phyloP scores from a whole-genome alignment of 2,329 filamentous ascomycete species.

The Aspergillus bombycis region DNA sequence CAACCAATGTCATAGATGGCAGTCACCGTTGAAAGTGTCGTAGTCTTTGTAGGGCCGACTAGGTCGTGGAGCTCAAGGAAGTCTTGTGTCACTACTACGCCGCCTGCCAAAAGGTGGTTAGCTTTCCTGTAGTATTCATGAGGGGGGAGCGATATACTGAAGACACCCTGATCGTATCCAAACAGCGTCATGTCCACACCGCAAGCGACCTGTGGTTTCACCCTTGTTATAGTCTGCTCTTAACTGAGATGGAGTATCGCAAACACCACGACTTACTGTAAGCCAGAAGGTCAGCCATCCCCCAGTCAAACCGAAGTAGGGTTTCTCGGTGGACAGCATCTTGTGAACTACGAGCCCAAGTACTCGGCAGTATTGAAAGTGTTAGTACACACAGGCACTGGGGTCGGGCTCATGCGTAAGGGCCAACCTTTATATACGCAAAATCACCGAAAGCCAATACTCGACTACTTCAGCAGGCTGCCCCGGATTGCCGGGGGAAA shows the following conservation, averaged over 20 bases:
- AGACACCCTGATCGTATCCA: conserved; percentile 6
- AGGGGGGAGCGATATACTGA: not conserved
- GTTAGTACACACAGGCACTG: no score
- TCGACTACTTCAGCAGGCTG: no score
- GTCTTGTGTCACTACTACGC: conserved; percentile 1
- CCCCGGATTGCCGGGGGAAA: no score
- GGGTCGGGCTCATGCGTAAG: no score
- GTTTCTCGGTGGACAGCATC: conserved; percentile 26
- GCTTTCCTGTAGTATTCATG: no score
- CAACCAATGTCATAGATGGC: not conserved
- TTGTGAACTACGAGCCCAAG: no score
- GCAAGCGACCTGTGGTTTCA: not conserved
- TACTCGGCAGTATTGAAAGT: no score
- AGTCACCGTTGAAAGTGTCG: not conserved
- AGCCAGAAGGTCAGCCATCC: conserved; percentile 63
- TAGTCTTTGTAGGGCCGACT: not conserved
- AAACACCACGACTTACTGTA: conserved; percentile 34
- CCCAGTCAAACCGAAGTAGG: conserved; percentile 58
- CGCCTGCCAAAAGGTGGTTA: not conserved
- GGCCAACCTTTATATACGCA: no score
- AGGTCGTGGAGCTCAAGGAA: not conserved
- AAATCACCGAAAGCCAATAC: no score
- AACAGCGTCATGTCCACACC: conserved; percentile 1
- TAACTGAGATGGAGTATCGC: no score
- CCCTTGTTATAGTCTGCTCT: no score